These are phyloP conservation scores for Xylaria arbuscula DNA, from an alignment of 2,329 filamentous ascomycete species.

Conservation along the genomic window DNA sequence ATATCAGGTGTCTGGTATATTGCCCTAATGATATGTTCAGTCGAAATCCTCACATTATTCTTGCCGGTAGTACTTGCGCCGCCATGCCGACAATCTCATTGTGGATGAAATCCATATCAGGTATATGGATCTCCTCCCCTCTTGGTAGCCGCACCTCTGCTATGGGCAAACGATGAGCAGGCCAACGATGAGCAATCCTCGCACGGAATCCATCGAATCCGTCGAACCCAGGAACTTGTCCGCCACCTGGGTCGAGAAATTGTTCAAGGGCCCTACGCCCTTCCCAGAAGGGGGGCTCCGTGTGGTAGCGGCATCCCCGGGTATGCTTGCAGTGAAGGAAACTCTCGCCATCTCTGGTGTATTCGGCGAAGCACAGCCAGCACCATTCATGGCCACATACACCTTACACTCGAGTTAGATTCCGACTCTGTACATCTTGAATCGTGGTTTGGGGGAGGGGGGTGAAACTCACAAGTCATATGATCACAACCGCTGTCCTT, in stretches of 20 bases:
- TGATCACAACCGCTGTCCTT: constrained; percentile 56
- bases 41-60: no score
- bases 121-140: no score
- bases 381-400: constrained; percentile 56
- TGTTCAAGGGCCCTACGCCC: constrained; percentile 42
- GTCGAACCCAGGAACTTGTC: not conserved
- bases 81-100: no score
- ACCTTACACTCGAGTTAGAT: constrained; percentile 30
- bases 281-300: constrained; percentile 45
- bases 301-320: constrained; percentile 44
- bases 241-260: constrained; percentile 16
- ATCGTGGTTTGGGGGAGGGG: not conserved
- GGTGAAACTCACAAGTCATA: constrained; percentile 53
- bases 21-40: no score
- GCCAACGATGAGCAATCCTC: no score
- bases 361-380: constrained; percentile 52
- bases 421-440: not conserved
- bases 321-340: constrained; percentile 51
- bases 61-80: no score
- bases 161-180: no score
- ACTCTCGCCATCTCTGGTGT: constrained; percentile 43
- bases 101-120: no score
- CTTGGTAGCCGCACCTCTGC: no score
- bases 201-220: no score
- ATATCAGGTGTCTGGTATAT: no score